Base-by-base conservation (phyloP, 345 rosid genomes). In the Pugionium dolabratum region DNA sequence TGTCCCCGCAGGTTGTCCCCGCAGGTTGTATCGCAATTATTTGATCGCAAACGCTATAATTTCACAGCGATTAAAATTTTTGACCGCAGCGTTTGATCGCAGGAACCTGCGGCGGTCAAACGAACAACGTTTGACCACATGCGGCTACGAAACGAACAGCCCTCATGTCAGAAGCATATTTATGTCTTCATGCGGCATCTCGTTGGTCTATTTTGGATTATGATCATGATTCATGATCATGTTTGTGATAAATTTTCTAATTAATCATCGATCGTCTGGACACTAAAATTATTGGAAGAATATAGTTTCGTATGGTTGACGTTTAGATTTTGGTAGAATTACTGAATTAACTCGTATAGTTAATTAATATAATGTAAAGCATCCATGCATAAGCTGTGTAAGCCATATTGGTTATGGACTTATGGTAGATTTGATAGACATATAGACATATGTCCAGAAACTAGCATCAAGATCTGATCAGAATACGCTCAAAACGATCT, bases 391-490 rank as follows among this genome's bases (percentile, higher is more conserved):
- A 33, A 6, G 18, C 18, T 18, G 18, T 18, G 18, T 18, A 18
- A 18, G 18, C 18, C 18, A 18, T 18, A 18, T 18, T 18, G 18
- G 18, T 18, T 18, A 18, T 18, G 18, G 18, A 18, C 18, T 18
- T 18, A 18, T 18, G 18, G 18, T 18, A 18, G 18, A 18, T 18
- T 18, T 18, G 18, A 18, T 18, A 18, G 18, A 18, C 18, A 18
- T 18, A 18, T 18, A 18, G 18, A 18, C 18, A 18, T 18, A 18
- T 54, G 96, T 51, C 65, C 52, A 73, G 4, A 56, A 37, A 54
- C 18, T 4, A 71, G 52, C 82, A 75, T 74, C 75, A 85, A 79
- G 73, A 79, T 82, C 81, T 27, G 61, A 66, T 60, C 63, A 63
- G 31, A 54, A 62, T 31, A 70, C 61, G 11, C 9, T 61, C 25